Evolutionary conservation across 1,284 basidiomycete genomes (phyloP).

Genomic region (Ustilago trichophora): DNA sequence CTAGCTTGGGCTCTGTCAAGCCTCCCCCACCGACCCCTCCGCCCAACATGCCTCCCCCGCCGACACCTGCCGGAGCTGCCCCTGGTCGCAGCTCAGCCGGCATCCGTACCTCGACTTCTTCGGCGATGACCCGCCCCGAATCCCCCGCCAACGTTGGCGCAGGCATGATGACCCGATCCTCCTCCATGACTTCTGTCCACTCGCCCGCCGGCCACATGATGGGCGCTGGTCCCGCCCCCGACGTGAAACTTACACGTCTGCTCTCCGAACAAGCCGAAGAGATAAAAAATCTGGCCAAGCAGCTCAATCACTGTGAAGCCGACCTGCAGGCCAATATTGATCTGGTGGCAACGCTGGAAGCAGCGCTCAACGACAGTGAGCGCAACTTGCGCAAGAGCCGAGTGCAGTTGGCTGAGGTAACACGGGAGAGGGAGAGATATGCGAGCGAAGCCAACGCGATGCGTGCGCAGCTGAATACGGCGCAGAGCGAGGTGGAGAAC

Average conservation of each 20-base stretch:
- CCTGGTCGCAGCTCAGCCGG: slow-evolving; percentile 29
- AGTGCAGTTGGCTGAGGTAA: slow-evolving; percentile 59
- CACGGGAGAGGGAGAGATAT: slow-evolving; percentile 57
- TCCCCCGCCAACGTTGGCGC: slow-evolving; percentile 33
- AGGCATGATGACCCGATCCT: slow-evolving; percentile 51
- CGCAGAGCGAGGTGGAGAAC: slow-evolving; percentile 54
- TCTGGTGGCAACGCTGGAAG: slow-evolving; percentile 72
- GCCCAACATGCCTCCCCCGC: slow-evolving; percentile 83
- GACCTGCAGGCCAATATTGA: slow-evolving; percentile 92
- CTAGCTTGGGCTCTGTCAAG: slow-evolving; percentile 70
- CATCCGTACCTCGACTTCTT: slow-evolving; percentile 48
- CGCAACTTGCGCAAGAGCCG: slow-evolving; percentile 60
- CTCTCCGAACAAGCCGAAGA: slow-evolving; percentile 81
- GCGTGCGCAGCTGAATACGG: slow-evolving; percentile 48
- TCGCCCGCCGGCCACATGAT: slow-evolving; percentile 27
- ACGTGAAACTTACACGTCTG: slow-evolving; percentile 61
- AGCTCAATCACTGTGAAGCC: slow-evolving; percentile 85
- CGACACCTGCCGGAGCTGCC: slow-evolving; percentile 35
- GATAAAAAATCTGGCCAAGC: slow-evolving; percentile 87
- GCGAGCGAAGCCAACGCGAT: slow-evolving; percentile 52
- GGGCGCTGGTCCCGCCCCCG: too few relatives aligned
- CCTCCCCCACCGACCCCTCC: slow-evolving; percentile 87
- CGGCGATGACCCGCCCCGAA: slow-evolving; percentile 48
- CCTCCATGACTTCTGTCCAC: slow-evolving; percentile 50
- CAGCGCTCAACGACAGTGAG: slow-evolving; percentile 59